Conservation (phyloP, 2,329 filamentous ascomycete species). For the Colletotrichum magnum region DNA sequence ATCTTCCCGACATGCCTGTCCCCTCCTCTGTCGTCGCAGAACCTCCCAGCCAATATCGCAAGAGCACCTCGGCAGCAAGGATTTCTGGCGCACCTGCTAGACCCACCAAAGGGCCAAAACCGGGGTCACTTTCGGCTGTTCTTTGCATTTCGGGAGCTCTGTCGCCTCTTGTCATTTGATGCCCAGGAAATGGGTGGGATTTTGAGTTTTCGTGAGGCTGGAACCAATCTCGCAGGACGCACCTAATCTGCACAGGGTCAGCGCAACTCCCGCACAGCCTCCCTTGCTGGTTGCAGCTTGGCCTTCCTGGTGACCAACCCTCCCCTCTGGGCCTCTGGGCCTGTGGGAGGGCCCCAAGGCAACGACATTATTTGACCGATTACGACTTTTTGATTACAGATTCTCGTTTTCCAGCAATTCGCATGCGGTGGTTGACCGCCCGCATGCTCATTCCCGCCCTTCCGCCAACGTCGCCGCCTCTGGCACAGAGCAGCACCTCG, state of each 20-base stretch:
- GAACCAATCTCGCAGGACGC: conserved; percentile 36
- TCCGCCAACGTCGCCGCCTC: conserved; percentile 1
- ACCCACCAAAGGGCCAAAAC: conserved; percentile 21
- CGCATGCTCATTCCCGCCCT: neutral
- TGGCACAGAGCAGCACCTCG: conserved; percentile 4
- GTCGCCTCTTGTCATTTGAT: conserved; percentile 34
- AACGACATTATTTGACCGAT: conserved; percentile 28
- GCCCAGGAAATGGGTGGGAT: conserved; percentile 31
- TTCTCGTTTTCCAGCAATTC: conserved; percentile 4
- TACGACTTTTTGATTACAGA: conserved; percentile 17
- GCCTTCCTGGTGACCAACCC: neutral
- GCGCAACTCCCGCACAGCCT: conserved; percentile 14
- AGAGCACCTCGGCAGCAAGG: conserved; percentile 28
- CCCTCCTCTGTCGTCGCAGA: conserved; percentile 8
- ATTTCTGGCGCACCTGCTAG: conserved; percentile 15
- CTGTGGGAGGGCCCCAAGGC: neutral
- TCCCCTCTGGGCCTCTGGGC: no score
- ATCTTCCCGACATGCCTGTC: conserved; percentile 11
- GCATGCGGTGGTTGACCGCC: conserved; percentile 16
- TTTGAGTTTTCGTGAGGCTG: conserved; percentile 40
- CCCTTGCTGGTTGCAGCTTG: neutral
- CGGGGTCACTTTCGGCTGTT: conserved; percentile 35
- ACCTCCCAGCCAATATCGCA: conserved; percentile 28
- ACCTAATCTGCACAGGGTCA: conserved; percentile 26
- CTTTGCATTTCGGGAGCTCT: conserved; percentile 26